Evolutionary conservation across 2,329 filamentous ascomycete species (phyloP).

Genomic region (Hymenoscyphus infarciens): DNA sequence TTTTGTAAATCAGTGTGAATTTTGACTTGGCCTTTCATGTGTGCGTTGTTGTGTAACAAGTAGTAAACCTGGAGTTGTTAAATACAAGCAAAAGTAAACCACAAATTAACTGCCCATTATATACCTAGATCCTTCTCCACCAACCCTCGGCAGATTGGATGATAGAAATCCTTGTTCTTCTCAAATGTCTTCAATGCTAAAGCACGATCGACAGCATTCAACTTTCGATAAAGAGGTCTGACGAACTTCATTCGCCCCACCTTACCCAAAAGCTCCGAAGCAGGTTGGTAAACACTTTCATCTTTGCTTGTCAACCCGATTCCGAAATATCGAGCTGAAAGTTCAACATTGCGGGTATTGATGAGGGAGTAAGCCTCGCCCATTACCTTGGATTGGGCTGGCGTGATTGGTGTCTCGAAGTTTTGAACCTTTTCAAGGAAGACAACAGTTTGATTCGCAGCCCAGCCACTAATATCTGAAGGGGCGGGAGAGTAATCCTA

Average conservation of each 20-base stretch:
- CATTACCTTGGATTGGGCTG: slow-evolving; percentile 66
- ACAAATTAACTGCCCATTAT: not conserved
- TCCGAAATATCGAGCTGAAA: slow-evolving; percentile 75
- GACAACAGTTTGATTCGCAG: slow-evolving; percentile 84
- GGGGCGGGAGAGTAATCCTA: slow-evolving; percentile 58
- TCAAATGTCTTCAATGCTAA: slow-evolving; percentile 80
- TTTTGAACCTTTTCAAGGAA: slow-evolving; percentile 79
- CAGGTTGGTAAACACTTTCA: slow-evolving; percentile 62
- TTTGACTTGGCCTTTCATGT: not conserved
- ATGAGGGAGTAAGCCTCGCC: slow-evolving; percentile 71
- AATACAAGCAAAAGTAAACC: not conserved
- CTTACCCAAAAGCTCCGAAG: slow-evolving; percentile 70
- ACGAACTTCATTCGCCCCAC: slow-evolving; percentile 99
- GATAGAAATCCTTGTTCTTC: slow-evolving; percentile 88
- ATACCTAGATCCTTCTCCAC: slow-evolving; percentile 73
- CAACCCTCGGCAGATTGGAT: slow-evolving; percentile 85
- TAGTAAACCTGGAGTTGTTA: not conserved
- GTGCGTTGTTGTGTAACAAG: not conserved
- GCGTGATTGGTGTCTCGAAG: slow-evolving; percentile 59
- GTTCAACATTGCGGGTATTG: slow-evolving; percentile 79
- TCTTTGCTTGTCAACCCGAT: slow-evolving; percentile 76
- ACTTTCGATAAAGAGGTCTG: slow-evolving; percentile 71
- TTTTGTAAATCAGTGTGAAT: not conserved
- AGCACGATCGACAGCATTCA: slow-evolving; percentile 70
- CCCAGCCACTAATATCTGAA: slow-evolving; percentile 70